Base-by-base conservation (phyloP, 2,329 filamentous ascomycete genomes). In the Fusarium tanahbumbuense region DNA sequence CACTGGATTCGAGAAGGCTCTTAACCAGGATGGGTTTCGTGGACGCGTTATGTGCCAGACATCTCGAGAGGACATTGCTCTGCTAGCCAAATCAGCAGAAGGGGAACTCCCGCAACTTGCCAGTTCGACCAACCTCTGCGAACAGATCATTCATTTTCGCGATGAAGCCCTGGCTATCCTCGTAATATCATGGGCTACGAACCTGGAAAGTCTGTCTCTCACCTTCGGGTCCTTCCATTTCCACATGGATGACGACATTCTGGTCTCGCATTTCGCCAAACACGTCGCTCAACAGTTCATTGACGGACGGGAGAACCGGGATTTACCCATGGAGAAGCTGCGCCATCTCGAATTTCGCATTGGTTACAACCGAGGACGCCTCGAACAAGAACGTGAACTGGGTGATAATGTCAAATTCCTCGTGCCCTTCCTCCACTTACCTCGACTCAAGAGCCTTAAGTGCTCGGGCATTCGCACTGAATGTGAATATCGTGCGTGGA, bases 131-230 rank as follows among this genome's bases (percentile, higher is more conserved):
- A 8, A 34, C 3, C 1, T 64, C 2, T 64, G 30, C 4, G 18
- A 16, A 3, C 2, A 11, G 0, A 64, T 64, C 2, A 25, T 8
- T 1, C n/a, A 30, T 0, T 44, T 15, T 1, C 18, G 1, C 0
- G 44, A 56, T 1, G 50, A 49, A 11, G 61, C 27, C 3, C 10
- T 64, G 0, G 37, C 59, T 20, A 16, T 45, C 2, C 22, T 64
- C 0, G 30, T 64, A 6, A 9, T 64, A 4, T 45, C 44, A 0
- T 64, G 59, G 61, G 18, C 59, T 3, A 64, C 44, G 0, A 48
- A 56, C 3, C 3, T 64, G 18, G 34, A 37, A 0, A 37, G 34
- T 3, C 18, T 37, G 34, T 37, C 34, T 37, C 34, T 37, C 18
- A 10, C 34, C 16, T 37, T 37, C 16, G 32, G 32, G 9, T n/a